Base-by-base conservation (phyloP, 1,284 basidiomycete genomes). In the Irpex sp. region DNA sequence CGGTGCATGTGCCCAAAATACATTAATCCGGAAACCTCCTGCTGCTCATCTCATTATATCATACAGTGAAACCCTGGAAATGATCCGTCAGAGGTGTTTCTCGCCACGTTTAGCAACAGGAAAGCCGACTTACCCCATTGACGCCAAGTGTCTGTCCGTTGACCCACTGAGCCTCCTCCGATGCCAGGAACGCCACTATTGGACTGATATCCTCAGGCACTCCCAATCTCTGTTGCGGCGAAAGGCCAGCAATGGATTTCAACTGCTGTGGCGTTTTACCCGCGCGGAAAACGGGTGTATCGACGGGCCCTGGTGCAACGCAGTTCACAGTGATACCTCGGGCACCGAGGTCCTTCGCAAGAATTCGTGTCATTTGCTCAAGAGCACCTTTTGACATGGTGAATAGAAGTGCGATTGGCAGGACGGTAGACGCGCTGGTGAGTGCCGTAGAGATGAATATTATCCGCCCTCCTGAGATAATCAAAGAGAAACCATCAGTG, bases 271-370 rank as follows among this genome's bases (percentile, higher is more conserved):
- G 78, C 0, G 82, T 72, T 70, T 85, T 87, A 36, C 82, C 83
- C 34, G 77, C 73, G 34, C 82, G 77, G 77, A 86, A 86, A 37
- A 84, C 72, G 13, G 81, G 76, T 3, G 85, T 86, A 64, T 84
- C 82, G 40, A 82, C 78, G 2, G 84, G 83, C 0, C 85, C 83
- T 15, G 84, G 84, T 0, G 82, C 80, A 59, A 88, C 71, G 17
- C 80, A 79, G 74, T 88, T 88, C 57, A 87, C 85, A 0, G 81
- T 85, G 66, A 87, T 79, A 4, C 81, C 81, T 5, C 76, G 73
- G 5, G 75, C 67, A 1, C 84, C 85, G 47, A 86, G 76, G 67
- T 85, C 82, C 66, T 85, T 85, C 2, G 84, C 80, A 17, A 87
- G 79, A 19, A 85, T 79, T n/a, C 84, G 81, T n/a, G 80, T 75